A percentile compares a stretch with the other conserved stretches of the same genome.
Conservation (phyloP, 139 green algal genomes). For the Picochlorum costavermella region DNA sequence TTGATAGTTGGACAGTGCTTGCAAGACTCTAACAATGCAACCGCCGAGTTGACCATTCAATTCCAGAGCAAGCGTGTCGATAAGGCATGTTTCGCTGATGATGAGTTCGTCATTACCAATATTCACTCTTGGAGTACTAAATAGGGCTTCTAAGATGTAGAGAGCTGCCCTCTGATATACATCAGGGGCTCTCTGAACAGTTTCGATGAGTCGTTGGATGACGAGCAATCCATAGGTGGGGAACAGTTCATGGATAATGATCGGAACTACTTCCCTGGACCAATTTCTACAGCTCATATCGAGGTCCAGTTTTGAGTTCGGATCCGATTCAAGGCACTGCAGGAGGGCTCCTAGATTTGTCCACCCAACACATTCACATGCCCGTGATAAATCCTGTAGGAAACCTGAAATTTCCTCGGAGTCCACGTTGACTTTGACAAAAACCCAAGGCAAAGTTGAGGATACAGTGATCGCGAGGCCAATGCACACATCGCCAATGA, state of each 20-base stretch:
- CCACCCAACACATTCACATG: conserved; percentile 33
- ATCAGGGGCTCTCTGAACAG: conserved; percentile 19
- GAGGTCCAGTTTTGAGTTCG: neutral
- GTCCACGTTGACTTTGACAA: conserved; percentile 37
- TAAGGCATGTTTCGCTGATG: conserved; percentile 6
- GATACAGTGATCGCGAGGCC: conserved; percentile 62
- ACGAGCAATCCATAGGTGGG: conserved; percentile 19
- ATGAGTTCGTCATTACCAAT: neutral
- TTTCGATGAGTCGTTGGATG: conserved; percentile 39
- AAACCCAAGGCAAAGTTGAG: conserved; percentile 64
- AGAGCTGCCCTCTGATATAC: conserved; percentile 20
- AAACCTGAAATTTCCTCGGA: conserved; percentile 13
- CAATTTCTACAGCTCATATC: conserved; percentile 8
- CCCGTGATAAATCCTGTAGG: conserved; percentile 11
- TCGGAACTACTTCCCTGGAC: conserved; percentile 12
- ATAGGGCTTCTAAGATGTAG: conserved; percentile 13
- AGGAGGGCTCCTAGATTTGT: conserved; percentile 27
- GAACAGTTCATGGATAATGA: conserved; percentile 34
- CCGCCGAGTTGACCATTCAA: conserved; percentile 12
- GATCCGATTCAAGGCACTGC: conserved; percentile 6
- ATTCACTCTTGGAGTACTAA: conserved; percentile 16
- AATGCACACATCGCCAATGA: conserved; percentile 1
- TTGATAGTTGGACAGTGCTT: conserved; percentile 15
- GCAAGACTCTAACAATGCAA: conserved; percentile 11
- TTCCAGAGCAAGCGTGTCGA: conserved; percentile 8